phyloP scores from a whole-genome alignment of 2,329 filamentous ascomycete genomes.

The Pseudogymnoascus sp. region DNA sequence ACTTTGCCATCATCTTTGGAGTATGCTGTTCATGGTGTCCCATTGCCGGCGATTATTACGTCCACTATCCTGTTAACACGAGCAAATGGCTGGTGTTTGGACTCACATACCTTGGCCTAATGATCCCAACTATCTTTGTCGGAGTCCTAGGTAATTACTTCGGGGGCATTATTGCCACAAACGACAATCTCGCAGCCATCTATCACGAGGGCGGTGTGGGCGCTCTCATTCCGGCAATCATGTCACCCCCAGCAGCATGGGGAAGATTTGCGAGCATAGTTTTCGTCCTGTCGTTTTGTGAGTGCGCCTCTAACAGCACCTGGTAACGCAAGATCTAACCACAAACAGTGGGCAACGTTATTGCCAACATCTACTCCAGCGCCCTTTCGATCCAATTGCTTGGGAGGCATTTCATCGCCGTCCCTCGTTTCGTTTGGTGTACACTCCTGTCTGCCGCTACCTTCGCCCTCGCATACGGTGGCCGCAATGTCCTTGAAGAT shows the following conservation, averaged over 20 bases:
- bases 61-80: slow-evolving; percentile 39
- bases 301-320: neutral
- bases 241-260: neutral
- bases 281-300: slow-evolving; percentile 3
- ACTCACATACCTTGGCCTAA: slow-evolving; percentile 40
- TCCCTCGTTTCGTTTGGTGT: slow-evolving; percentile 20
- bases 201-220: slow-evolving; percentile 4
- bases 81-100: slow-evolving; percentile 39
- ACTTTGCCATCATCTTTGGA: slow-evolving; percentile 9
- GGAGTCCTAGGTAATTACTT: slow-evolving; percentile 4
- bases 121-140: slow-evolving; percentile 32
- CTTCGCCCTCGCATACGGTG: slow-evolving; percentile 17
- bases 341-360: slow-evolving; percentile 13
- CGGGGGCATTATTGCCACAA: slow-evolving; percentile 1
- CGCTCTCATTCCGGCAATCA: neutral
- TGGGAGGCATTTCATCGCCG: slow-evolving; percentile 16
- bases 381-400: slow-evolving; percentile 18
- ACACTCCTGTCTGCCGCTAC: slow-evolving; percentile 12
- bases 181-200: neutral
- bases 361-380: slow-evolving; percentile 19
- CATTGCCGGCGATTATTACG: slow-evolving; percentile 37
- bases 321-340: neutral
- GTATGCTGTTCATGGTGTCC: slow-evolving; percentile 33
- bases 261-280: slow-evolving; percentile 3
- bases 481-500: slow-evolving; percentile 15